Base-by-base conservation (phyloP, 306 rosid species). In the Ziziphus jujuba region DNA sequence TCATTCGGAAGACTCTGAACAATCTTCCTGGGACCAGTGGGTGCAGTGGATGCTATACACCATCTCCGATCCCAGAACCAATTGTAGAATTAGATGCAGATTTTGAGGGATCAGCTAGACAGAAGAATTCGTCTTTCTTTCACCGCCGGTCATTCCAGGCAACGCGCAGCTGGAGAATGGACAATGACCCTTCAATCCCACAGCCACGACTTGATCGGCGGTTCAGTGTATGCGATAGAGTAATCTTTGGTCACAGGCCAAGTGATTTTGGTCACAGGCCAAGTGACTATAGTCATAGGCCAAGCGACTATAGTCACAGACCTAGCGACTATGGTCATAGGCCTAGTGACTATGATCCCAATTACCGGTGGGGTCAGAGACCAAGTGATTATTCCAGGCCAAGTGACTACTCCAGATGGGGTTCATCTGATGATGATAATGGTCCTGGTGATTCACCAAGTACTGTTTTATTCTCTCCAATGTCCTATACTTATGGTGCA, bases 101-200 rank as follows among this genome's bases (percentile, higher is more conserved):
- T 82, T 95, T 95, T 64, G 99, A 95, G 76, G 99, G 97, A 65
- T 95, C 99, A 34, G 63, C 84, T 36, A 82, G 99, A 85, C 96
- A 87, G 79, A 95, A 95, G 89, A 95, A 89, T 73, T 87, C 96
- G 0, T 82, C 99, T 50, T 95, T 95, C 81, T 89, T 88, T 75
- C 97, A 88, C 59, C 88, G 99, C 56, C 81, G 99, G 57, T 95
- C 99, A 0, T 91, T 95, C 55, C 99, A 95, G 78, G 85, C 99
- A 16, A 85, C 97, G 14, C 81, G 71, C 53, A 77, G 96, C 77
- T 95, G 96, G 92, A 89, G 96, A 76, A 80, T 80, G 71, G 99
- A 95, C 67, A 83, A 80, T 72, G 99, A 95, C 58, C 91, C 97
- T 76, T 83, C 97, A 28, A 45, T 81, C 35, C 48, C 75, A 17